These are phyloP conservation scores for Heterobasidion occidentale DNA, from an alignment of 1,284 basidiomycete genomes.

Conservation along the genomic window DNA sequence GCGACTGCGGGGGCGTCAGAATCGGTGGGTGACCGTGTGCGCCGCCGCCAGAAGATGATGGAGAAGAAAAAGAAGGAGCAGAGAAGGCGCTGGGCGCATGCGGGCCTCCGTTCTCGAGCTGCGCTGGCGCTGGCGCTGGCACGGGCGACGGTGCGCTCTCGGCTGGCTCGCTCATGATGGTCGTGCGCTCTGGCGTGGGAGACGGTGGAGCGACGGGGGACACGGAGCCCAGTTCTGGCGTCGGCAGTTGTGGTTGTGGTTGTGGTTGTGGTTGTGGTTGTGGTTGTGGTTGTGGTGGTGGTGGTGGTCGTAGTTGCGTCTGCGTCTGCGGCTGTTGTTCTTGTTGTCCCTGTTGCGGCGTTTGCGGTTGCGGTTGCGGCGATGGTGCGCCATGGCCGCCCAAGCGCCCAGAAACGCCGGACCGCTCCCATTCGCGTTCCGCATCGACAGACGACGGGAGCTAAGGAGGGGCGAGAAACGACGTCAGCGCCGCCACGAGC, in stretches of 20 bases:
- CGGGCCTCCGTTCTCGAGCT: not conserved
- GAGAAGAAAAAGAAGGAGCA: not conserved
- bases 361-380: not conserved
- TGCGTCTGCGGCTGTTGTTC: no score
- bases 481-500: no score
- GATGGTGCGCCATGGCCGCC: not conserved
- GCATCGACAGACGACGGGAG: no score
- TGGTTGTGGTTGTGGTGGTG: no score
- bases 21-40: not conserved
- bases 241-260: not conserved
- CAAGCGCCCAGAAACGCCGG: no score
- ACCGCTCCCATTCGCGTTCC: no score
- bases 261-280: no score
- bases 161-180: not conserved
- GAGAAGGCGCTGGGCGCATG: not conserved
- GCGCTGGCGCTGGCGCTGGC: not conserved
- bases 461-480: no score
- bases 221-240: not conserved
- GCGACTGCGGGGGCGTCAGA: constrained; percentile 6
- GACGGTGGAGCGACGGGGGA: no score
- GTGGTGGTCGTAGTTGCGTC: not conserved
- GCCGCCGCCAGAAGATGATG: no score
- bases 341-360: no score
- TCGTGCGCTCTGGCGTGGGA: not conserved
- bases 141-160: not conserved